Evolutionary conservation across 2,329 filamentous ascomycete species (phyloP).

Genomic region (Nemania sp.): DNA sequence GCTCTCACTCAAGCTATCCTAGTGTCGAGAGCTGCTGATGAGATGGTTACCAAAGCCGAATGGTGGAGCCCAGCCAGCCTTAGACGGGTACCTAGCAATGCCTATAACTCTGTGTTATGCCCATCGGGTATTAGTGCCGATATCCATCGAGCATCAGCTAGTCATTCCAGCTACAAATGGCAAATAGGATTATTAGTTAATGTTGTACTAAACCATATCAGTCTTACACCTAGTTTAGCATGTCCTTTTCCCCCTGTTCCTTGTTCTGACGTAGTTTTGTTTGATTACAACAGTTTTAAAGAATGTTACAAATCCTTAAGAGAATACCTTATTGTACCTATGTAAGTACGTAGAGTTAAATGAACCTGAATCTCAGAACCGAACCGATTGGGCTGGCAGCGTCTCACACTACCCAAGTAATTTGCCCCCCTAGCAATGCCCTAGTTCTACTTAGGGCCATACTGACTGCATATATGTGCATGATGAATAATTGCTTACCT

Average conservation of each 20-base stretch:
- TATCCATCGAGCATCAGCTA: too few relatives aligned
- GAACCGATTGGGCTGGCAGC: conserved; percentile 32
- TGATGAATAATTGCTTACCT: conserved; percentile 34
- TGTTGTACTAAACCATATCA: neutral
- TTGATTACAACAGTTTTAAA: conserved; percentile 10
- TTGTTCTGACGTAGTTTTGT: neutral
- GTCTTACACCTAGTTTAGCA: neutral
- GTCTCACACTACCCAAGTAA: conserved; percentile 3
- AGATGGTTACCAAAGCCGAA: conserved; percentile 33
- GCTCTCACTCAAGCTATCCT: neutral
- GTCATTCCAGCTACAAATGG: neutral
- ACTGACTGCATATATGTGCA: neutral
- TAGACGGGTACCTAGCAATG: neutral
- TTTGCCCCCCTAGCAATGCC: neutral
- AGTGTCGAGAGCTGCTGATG: conserved; percentile 26
- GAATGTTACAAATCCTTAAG: conserved; percentile 20
- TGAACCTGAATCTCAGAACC: conserved; percentile 12
- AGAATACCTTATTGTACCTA: neutral
- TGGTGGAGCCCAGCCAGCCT: conserved; percentile 8
- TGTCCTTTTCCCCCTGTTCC: neutral
- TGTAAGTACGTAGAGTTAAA: too few relatives aligned
- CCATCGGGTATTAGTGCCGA: neutral
- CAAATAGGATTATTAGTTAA: neutral
- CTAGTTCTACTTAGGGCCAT: neutral
- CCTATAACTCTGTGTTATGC: neutral